These are phyloP conservation scores for Schwanniomyces etchellsii DNA, from an alignment of 1,139 yeast species.

Conservation along the genomic window DNA sequence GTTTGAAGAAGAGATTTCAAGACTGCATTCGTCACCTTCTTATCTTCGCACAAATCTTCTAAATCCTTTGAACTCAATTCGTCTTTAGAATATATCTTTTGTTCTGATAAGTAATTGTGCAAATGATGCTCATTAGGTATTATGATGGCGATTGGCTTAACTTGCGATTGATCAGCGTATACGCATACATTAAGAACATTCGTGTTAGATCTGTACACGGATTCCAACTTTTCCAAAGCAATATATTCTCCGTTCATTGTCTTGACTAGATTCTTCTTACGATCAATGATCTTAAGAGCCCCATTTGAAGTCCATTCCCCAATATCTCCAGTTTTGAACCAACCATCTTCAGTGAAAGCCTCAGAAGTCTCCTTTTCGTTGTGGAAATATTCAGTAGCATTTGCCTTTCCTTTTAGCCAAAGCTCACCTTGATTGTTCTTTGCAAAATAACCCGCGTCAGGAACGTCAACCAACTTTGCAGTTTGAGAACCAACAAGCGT, in stretches of 20 bases:
- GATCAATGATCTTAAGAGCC: conserved; percentile 77
- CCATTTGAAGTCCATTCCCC: conserved; percentile 90
- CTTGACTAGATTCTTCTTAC: conserved; percentile 94
- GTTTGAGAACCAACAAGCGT: conserved; percentile 78
- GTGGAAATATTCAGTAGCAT: conserved; percentile 73
- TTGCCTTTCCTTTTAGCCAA: conserved; percentile 68
- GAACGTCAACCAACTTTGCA: conserved; percentile 84
- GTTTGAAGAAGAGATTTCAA: conserved; percentile 60
- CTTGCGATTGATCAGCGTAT: conserved; percentile 81
- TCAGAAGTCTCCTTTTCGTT: conserved; percentile 76
- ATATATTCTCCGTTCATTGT: conserved; percentile 96
- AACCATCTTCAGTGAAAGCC: conserved; percentile 78
- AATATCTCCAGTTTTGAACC: conserved; percentile 98
- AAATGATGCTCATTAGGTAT: conserved; percentile 73
- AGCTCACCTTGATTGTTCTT: conserved; percentile 93
- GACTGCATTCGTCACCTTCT: conserved; percentile 51
- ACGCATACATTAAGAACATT: conserved; percentile 80
- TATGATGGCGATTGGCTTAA: conserved; percentile 88
- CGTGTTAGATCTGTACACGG: conserved; percentile 77
- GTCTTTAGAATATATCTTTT: conserved; percentile 40
- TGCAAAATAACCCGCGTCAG: conserved; percentile 89
- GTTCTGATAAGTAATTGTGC: conserved; percentile 49
- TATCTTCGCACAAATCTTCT: conserved; percentile 44
- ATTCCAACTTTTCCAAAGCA: conserved; percentile 90
- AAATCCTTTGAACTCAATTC: conserved; percentile 50